phyloP scores from a whole-genome alignment of 2,329 filamentous ascomycete species.

The Monosporascus sp. region DNA sequence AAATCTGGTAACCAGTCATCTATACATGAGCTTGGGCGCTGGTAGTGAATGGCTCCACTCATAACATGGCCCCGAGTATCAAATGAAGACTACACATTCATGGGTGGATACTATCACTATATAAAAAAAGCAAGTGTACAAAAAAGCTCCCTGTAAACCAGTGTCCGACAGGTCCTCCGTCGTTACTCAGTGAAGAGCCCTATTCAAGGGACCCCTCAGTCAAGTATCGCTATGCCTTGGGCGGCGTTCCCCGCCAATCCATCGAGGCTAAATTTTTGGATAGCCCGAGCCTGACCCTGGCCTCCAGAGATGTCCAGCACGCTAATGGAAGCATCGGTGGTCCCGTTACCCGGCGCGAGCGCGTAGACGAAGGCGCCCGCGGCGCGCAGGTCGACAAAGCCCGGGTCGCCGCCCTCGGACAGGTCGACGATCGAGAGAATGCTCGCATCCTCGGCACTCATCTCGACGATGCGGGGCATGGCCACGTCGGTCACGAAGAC shows the following conservation, averaged over 20 bases:
- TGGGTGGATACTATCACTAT: too few relatives aligned
- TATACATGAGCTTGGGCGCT: too few relatives aligned
- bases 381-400: slow-evolving; percentile 50
- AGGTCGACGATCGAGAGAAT: slow-evolving; percentile 40
- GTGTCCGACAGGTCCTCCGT: not conserved
- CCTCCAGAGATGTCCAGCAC: slow-evolving; percentile 30
- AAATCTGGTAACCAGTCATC: too few relatives aligned
- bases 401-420: slow-evolving; percentile 40
- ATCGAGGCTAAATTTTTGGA: slow-evolving; percentile 28
- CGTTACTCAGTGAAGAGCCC: not conserved
- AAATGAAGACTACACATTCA: too few relatives aligned
- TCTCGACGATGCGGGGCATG: slow-evolving; percentile 49
- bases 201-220: too few relatives aligned
- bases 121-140: too few relatives aligned
- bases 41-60: too few relatives aligned
- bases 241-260: slow-evolving; percentile 21
- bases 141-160: not conserved
- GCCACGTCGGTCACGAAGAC: slow-evolving; percentile 56
- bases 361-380: slow-evolving; percentile 54
- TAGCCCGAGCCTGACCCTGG: slow-evolving; percentile 15
- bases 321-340: slow-evolving; percentile 27
- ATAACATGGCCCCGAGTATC: too few relatives aligned
- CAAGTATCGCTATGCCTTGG: slow-evolving; percentile 26
- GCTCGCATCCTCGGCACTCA: slow-evolving; percentile 44
- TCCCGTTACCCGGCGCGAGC: slow-evolving; percentile 48